phyloP scores from a whole-genome alignment of 1,284 basidiomycete genomes.

The Ustilago hordei region DNA sequence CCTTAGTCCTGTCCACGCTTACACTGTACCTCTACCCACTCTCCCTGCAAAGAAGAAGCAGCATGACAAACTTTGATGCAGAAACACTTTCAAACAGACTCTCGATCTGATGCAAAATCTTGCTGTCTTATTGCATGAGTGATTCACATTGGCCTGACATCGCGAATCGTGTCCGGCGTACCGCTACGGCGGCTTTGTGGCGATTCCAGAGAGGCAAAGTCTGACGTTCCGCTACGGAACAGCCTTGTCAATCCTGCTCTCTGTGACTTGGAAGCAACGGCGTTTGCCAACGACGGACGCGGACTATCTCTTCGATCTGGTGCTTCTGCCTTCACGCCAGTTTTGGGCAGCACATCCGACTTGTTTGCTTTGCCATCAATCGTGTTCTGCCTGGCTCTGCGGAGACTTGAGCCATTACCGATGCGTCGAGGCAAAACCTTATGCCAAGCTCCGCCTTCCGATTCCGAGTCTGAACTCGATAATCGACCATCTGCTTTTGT shows the following conservation, averaged over 20 bases:
- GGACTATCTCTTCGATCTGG: constrained; percentile 31
- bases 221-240: constrained; percentile 23
- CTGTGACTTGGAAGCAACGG: constrained; percentile 21
- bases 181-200: constrained; percentile 25
- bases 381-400: constrained; percentile 25
- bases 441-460: constrained; percentile 51
- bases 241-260: constrained; percentile 23
- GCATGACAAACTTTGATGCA: neutral
- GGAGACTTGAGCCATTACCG: constrained; percentile 33
- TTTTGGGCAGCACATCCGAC: constrained; percentile 5
- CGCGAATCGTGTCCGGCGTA: constrained; percentile 45
- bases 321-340: constrained; percentile 8
- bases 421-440: constrained; percentile 43
- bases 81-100: neutral
- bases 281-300: constrained; percentile 28
- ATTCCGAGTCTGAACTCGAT: constrained; percentile 49
- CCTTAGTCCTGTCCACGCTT: neutral
- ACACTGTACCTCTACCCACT: neutral
- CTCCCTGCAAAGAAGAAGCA: constrained; percentile 2
- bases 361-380: constrained; percentile 26
- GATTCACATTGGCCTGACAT: constrained; percentile 7
- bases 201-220: constrained; percentile 10
- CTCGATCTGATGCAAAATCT: neutral
- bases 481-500: constrained; percentile 26
- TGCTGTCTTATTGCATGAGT: neutral